Conservation (phyloP, 177 flowering plant species). For the Vitis hybrid region DNA sequence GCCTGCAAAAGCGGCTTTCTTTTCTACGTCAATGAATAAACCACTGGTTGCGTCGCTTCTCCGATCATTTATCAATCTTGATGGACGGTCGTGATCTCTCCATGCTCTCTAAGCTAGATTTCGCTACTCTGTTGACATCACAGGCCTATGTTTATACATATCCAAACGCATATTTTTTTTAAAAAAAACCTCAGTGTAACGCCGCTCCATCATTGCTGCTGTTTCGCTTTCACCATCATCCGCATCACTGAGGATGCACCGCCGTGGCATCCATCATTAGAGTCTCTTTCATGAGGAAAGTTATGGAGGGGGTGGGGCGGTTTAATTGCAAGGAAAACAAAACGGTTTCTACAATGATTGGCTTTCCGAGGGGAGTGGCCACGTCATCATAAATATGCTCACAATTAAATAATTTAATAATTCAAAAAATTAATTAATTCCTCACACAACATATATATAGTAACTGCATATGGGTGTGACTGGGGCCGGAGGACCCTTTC, state of each 20-base stretch:
- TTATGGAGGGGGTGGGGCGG: too few species aligned
- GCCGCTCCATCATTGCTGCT: too few species aligned
- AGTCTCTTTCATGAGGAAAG: too few species aligned
- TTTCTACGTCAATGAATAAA: neutral
- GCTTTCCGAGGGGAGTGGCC: neutral
- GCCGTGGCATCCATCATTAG: too few species aligned
- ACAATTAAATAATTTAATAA: neutral
- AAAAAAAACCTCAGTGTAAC: too few species aligned
- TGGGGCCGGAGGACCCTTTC: neutral
- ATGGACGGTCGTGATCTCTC: conserved; percentile 7
- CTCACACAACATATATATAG: too few species aligned
- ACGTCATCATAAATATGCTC: conserved; percentile 7
- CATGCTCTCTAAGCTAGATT: too few species aligned
- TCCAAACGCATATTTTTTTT: too few species aligned
- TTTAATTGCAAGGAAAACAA: neutral
- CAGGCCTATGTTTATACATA: too few species aligned
- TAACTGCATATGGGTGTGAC: neutral
- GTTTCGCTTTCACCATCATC: too few species aligned
- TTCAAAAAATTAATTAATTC: neutral
- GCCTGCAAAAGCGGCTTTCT: conserved; percentile 12
- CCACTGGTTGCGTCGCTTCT: conserved; percentile 3
- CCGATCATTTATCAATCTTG: conserved; percentile 1
- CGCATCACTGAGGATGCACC: too few species aligned
- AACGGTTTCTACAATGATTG: conserved; percentile 23
- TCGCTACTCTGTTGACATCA: too few species aligned